These are phyloP conservation scores for Wickerhamiella occidentalis DNA, from an alignment of 805 yeast genomes.

Conservation along the genomic window DNA sequence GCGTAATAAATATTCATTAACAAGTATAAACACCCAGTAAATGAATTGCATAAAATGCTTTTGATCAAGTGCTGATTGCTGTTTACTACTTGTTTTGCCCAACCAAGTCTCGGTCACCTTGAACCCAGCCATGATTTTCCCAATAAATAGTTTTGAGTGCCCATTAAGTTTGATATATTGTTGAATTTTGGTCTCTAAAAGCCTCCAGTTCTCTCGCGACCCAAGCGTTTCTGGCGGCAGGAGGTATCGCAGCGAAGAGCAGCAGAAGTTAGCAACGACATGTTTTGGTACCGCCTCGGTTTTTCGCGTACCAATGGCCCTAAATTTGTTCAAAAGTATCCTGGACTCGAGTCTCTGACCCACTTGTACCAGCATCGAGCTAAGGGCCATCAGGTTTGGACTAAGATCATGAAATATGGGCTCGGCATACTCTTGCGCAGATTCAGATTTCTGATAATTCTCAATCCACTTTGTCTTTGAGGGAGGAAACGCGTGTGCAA, in stretches of 20 bases:
- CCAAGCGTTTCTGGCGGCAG: not conserved
- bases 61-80: not conserved
- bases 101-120: not conserved
- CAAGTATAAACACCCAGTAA: not conserved
- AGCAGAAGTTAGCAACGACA: not conserved
- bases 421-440: not conserved
- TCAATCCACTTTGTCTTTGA: not conserved
- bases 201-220: conserved; percentile 1
- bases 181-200: not conserved
- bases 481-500: not conserved
- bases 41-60: conserved; percentile 1
- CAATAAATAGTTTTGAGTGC: not conserved
- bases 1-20: not conserved
- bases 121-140: not conserved
- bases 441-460: not conserved
- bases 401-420: not conserved
- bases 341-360: not conserved
- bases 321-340: not conserved
- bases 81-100: not conserved
- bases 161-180: not conserved
- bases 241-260: not conserved
- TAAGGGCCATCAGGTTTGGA: not conserved
- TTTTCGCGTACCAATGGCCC: not conserved
- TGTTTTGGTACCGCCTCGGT: not conserved
- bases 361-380: not conserved